Evolutionary conservation across 495 filamentous ascomycete species (phyloP), one percentile per base, ranked within the genome.

Genomic region (Peziza echinospora): DNA sequence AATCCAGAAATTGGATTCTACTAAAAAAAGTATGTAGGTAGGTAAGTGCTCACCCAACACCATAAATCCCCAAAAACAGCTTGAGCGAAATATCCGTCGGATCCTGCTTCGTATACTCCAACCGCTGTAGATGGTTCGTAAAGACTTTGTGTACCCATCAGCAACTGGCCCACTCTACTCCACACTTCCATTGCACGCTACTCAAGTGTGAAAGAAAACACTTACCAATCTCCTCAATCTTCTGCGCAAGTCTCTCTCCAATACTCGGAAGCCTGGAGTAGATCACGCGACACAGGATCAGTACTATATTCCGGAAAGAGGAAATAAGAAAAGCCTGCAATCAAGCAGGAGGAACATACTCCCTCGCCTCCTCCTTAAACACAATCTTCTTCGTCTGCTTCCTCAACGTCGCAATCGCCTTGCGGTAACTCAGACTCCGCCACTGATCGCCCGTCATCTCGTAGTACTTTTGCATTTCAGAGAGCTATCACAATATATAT

Each of bases 191-290:
- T 3, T 23, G 11, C 25, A 3, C 9, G 4, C 25, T 5, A 1
- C 41, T 17, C 3, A 43, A 23, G 22, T 23, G 4, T 19, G 11
- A 5, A 13, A 22, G 30, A 26, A 17, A 26, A 28, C n/a, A 10
- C 24, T 47, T 60, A 43, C 63, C 84, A 42, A 94, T 93, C 56
- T 97, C 89, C 55, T 91, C 80, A 47, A 97, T 93, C 55, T 94
- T 94, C 34, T 69, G 67, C 0, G 89, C 89, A 13, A 97, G 60
- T 9, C 83, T 72, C 6, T 64, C 46, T 24, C 89, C 89, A 51
- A 97, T 78, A 46, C 72, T 71, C 1, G 78, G 73, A 3, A 94
- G 70, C 21, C 54, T 56, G 44, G n/a, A n/a, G n/a, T n/a, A n/a
- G n/a, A n/a, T n/a, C n/a, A n/a, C n/a, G n/a, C n/a, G n/a, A n/a